phyloP scores from a whole-genome alignment of 768 basidiomycete genomes.

The Punctularia strigosozonata region DNA sequence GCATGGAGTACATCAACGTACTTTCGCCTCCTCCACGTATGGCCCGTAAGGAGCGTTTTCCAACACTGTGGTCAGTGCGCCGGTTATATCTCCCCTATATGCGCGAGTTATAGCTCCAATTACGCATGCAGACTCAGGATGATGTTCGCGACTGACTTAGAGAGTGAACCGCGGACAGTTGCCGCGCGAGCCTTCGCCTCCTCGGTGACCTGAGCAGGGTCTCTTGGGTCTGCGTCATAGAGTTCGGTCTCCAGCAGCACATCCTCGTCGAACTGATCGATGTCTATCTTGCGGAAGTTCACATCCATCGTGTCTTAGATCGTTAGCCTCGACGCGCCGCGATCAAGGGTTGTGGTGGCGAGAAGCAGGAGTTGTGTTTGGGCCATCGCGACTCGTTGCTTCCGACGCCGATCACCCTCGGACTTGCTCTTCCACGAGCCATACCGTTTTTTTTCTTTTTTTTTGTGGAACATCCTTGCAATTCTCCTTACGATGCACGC shows the following conservation, averaged over 20 bases:
- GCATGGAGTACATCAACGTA: conserved; percentile 18
- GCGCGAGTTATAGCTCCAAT: not conserved
- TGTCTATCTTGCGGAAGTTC: conserved; percentile 87
- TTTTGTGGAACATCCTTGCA: too few species aligned
- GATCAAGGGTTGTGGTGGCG: too few species aligned
- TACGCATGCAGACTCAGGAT: not conserved
- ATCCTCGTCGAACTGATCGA: conserved; percentile 91
- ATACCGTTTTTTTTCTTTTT: too few species aligned
- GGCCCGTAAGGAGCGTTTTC: conserved; percentile 84
- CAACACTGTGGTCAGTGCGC: conserved; percentile 60
- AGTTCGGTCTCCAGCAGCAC: conserved; percentile 75
- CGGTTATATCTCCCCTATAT: conserved; percentile 61
- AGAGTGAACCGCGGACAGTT: conserved; percentile 60
- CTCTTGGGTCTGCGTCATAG: conserved; percentile 76
- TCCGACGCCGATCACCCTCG: too few species aligned
- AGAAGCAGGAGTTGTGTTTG: too few species aligned
- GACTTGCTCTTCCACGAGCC: too few species aligned
- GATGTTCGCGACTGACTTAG: conserved; percentile 42
- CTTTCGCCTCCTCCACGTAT: conserved; percentile 85
- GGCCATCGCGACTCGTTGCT: too few species aligned
- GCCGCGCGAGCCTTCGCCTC: conserved; percentile 69
- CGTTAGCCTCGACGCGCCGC: too few species aligned
- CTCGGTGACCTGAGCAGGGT: conserved; percentile 56
- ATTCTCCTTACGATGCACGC: too few species aligned
- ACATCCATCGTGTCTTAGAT: conserved; percentile 21